phyloP scores from a whole-genome alignment of 1,139 yeast species.

The Saccharomyces pastorianus region DNA sequence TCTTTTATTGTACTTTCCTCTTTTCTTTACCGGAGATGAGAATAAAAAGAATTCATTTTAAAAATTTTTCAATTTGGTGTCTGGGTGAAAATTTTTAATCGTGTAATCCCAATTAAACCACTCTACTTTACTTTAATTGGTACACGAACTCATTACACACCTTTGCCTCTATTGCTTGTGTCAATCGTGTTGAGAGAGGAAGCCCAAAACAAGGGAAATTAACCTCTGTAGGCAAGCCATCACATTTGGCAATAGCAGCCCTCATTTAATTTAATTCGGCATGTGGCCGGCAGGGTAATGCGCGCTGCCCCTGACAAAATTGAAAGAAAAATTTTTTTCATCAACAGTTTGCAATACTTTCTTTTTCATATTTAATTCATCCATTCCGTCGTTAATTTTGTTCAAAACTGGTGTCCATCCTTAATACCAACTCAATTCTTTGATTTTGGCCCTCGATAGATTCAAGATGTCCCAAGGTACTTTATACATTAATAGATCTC shows the following conservation, averaged over 20 bases:
- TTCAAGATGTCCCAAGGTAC: slow-evolving; percentile 57
- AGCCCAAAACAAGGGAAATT: background rate
- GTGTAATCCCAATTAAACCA: background rate
- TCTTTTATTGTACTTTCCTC: slow-evolving; percentile 3
- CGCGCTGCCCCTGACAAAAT: background rate
- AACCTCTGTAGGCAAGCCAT: background rate
- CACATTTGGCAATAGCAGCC: background rate
- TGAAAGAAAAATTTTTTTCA: background rate
- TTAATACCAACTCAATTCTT: background rate
- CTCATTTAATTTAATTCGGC: background rate
- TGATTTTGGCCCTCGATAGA: background rate
- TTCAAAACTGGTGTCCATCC: background rate
- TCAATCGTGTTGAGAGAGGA: background rate
- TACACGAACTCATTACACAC: background rate
- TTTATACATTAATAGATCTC: slow-evolving; percentile 42
- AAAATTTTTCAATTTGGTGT: slow-evolving; percentile 6
- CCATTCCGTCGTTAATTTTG: background rate
- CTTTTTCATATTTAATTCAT: background rate
- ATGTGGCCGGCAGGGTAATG: background rate
- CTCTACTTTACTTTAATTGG: background rate
- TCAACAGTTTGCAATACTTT: background rate
- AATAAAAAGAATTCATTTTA: background rate
- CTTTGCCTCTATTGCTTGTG: background rate
- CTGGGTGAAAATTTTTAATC: slow-evolving; percentile 1
- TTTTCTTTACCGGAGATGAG: background rate